phyloP scores from a whole-genome alignment of 2,329 filamentous ascomycete species.

The Kalmusia sp. region DNA sequence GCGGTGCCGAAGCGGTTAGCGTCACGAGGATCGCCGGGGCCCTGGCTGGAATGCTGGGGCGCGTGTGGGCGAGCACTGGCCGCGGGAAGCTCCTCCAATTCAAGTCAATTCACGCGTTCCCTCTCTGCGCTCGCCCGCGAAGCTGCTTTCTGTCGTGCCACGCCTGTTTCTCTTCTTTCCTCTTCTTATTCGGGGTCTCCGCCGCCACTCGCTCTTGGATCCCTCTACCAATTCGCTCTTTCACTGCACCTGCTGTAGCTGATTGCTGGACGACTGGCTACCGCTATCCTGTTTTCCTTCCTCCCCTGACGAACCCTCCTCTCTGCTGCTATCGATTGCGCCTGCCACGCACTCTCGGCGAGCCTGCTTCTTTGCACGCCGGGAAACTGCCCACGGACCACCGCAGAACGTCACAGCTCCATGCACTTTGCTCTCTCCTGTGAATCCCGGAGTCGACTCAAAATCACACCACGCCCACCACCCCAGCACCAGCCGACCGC shows the following conservation, averaged over 20 bases:
- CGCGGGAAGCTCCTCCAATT: too few relatives aligned
- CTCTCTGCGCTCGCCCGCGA: too few relatives aligned
- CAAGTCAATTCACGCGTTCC: too few relatives aligned
- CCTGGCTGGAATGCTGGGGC: too few relatives aligned
- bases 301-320: background rate
- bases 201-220: too few relatives aligned
- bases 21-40: background rate
- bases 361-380: constrained; percentile 1
- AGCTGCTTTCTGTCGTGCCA: too few relatives aligned
- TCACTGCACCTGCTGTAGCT: background rate
- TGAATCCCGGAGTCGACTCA: constrained; percentile 11
- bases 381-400: background rate
- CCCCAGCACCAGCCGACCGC: background rate
- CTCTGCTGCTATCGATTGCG: background rate
- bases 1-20: background rate
- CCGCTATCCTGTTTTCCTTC: background rate
- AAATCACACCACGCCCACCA: constrained; percentile 20
- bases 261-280: constrained; percentile 10
- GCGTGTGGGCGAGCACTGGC: too few relatives aligned
- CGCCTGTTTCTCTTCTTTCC: too few relatives aligned
- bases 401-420: constrained; percentile 6
- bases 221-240: too few relatives aligned
- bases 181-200: too few relatives aligned
- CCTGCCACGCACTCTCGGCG: background rate
- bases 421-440: constrained; percentile 20